These are phyloP conservation scores for Albatrellus ellisii DNA, from an alignment of 768 basidiomycete species.

Conservation along the genomic window DNA sequence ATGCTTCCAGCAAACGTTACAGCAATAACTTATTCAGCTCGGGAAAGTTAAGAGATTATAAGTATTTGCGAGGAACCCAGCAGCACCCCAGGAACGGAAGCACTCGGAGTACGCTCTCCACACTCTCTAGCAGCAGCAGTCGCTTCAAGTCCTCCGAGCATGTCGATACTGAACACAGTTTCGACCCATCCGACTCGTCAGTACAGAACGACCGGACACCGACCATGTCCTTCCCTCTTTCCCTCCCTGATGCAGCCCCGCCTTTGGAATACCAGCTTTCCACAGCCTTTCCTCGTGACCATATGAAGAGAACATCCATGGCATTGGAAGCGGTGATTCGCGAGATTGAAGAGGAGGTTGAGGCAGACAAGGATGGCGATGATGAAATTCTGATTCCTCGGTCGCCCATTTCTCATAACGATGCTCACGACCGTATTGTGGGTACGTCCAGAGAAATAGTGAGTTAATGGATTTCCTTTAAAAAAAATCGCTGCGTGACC, in stretches of 20 bases:
- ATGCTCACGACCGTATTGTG: slow-evolving; percentile 8
- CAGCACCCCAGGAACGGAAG: slow-evolving; percentile 23
- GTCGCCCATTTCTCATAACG: slow-evolving; percentile 23
- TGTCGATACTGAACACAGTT: too few relatives aligned
- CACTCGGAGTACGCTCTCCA: slow-evolving; percentile 18
- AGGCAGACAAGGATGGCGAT: slow-evolving; percentile 22
- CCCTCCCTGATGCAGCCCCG: slow-evolving; percentile 21
- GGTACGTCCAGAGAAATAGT: slow-evolving; percentile 8
- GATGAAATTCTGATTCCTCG: slow-evolving; percentile 71
- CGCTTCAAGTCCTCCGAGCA: slow-evolving; percentile 4
- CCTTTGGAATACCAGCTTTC: slow-evolving; percentile 28
- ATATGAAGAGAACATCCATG: slow-evolving; percentile 51
- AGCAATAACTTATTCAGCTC: slow-evolving; percentile 84
- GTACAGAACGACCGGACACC: slow-evolving; percentile 6
- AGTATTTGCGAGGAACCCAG: slow-evolving; percentile 43
- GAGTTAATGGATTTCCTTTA: slow-evolving; percentile 9
- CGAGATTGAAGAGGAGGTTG: slow-evolving; percentile 64
- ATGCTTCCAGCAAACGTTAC: slow-evolving; percentile 47
- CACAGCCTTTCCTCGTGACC: slow-evolving; percentile 36
- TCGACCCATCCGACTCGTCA: slow-evolving; percentile 1
- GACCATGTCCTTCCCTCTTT: slow-evolving; percentile 4
- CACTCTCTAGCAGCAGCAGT: slow-evolving; percentile 4
- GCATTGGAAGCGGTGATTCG: slow-evolving; percentile 67
- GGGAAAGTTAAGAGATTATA: slow-evolving; percentile 63
- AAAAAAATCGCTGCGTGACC: background rate